A percentile compares a stretch with the other conserved stretches of the same genome.
Evolutionary conservation across 73 alveolate species (phyloP).

Genomic region (Tetrahymena malaccensis): DNA sequence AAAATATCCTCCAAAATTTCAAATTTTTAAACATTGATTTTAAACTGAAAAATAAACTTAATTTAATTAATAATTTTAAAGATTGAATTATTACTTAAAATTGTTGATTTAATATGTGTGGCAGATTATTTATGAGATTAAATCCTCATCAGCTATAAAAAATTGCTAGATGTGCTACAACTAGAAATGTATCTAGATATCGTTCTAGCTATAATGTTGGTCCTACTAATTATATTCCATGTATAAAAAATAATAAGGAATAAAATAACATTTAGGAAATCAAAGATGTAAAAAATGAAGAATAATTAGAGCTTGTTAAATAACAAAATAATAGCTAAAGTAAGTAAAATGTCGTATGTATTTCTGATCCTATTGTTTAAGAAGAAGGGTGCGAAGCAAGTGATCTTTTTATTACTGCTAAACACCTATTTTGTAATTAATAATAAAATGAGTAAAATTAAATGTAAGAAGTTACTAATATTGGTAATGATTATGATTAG

Average conservation of each 20-base stretch:
- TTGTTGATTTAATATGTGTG: constrained; percentile 18
- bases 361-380: background rate
- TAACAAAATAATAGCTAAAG: too few species aligned
- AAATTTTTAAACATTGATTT: too few species aligned
- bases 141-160: background rate
- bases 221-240: constrained; percentile 39
- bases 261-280: background rate
- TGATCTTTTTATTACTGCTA: background rate
- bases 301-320: background rate
- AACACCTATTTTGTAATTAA: background rate
- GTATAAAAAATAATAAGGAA: background rate
- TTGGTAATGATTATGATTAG: background rate
- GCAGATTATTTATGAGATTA: constrained; percentile 24
- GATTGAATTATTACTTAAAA: background rate
- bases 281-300: background rate
- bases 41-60: background rate
- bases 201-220: constrained; percentile 32
- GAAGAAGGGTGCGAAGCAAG: background rate
- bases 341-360: background rate
- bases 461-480: background rate
- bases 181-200: constrained; percentile 5
- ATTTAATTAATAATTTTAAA: too few species aligned
- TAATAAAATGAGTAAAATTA: too few species aligned
- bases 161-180: background rate
- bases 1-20: background rate